Conservation (phyloP, 2,329 filamentous ascomycete genomes). For the Pyrenophora graminea region DNA sequence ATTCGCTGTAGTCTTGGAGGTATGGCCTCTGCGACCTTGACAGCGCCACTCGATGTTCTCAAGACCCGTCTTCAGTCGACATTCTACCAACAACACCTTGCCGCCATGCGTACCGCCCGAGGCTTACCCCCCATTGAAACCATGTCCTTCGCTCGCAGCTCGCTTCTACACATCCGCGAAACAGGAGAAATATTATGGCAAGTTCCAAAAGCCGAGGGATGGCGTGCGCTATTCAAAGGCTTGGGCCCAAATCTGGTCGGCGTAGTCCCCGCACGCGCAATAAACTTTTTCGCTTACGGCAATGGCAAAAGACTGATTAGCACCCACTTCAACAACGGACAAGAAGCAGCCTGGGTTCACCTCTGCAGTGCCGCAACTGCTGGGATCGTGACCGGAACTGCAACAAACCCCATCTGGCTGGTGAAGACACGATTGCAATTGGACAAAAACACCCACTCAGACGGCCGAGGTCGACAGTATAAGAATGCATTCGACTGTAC, state of each 20-base stretch:
- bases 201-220: constrained; percentile 80
- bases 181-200: constrained; percentile 83
- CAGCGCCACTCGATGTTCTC: constrained; percentile 88
- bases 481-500: constrained; percentile 88
- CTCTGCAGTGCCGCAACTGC: constrained; percentile 75
- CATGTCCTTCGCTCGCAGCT: constrained; percentile 68
- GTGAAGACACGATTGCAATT: constrained; percentile 92
- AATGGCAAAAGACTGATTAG: constrained; percentile 86
- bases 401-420: constrained; percentile 95
- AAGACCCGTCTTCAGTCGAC: constrained; percentile 93
- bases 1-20: constrained; percentile 70
- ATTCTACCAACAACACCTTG: constrained; percentile 86
- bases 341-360: constrained; percentile 76
- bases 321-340: constrained; percentile 70
- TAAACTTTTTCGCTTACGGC: constrained; percentile 93
- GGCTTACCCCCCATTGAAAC: constrained; percentile 58
- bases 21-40: constrained; percentile 91
- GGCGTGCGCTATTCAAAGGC: constrained; percentile 88
- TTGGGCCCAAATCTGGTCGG: constrained; percentile 88
- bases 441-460: constrained; percentile 77
- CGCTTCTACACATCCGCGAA: constrained; percentile 76
- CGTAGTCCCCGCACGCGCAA: constrained; percentile 84
- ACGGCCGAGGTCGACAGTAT: constrained; percentile 68
- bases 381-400: constrained; percentile 84
- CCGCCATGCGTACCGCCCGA: constrained; percentile 66